Base-by-base conservation (phyloP, 2,329 filamentous ascomycete species). In the Colletotrichum agaves region DNA sequence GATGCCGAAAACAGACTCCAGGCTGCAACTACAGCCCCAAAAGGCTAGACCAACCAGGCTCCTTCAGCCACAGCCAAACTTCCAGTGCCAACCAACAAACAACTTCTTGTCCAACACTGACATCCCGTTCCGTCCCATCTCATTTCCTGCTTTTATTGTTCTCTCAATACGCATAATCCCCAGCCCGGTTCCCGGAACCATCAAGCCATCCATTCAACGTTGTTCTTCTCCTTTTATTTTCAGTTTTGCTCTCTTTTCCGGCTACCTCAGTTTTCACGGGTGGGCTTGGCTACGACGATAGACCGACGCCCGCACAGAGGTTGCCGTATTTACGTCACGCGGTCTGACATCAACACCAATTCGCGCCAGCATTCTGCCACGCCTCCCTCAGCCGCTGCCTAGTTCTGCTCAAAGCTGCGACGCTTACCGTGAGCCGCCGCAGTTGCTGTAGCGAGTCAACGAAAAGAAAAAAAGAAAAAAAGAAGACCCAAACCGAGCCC, bases 241-340 rank as follows among this genome's bases (percentile, higher is more conserved):
- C n/a, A n/a, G n/a, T n/a, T 39, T 53, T 15, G 23, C 47, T n/a
- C 17, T 10, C 21, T 39, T 39, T 53, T 57, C 44, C 33, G 12
- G 27, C 27, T 27, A 27, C 27, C 27, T 7, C 27, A 27, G 27
- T 4, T 27, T 27, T 27, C 27, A 27, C 5, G 27, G 27, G 27
- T 27, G 6, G 12, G 4, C 39, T 59, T 49, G 56, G 43, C 37
- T 49, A 43, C 56, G 33, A 39, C 55, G 17, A 47, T 33, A 39
- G 55, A 39, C 11, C 3, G 46, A 41, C 27, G 17, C 31, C 27
- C 8, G 15, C 27, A 27, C 47, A 33, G 33, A n/a, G 23, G 33
- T 31, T 27, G 56, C 43, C 56, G 31, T 43, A 33, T 59, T 27
- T 59, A 59, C 56, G 56, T 59, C 56, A 59, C 56, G 31, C 43